Evolutionary conservation across 2,329 filamentous ascomycete genomes (phyloP), one percentile per base, ranked within the genome.

Genomic region (Talaromyces amestolkiae): DNA sequence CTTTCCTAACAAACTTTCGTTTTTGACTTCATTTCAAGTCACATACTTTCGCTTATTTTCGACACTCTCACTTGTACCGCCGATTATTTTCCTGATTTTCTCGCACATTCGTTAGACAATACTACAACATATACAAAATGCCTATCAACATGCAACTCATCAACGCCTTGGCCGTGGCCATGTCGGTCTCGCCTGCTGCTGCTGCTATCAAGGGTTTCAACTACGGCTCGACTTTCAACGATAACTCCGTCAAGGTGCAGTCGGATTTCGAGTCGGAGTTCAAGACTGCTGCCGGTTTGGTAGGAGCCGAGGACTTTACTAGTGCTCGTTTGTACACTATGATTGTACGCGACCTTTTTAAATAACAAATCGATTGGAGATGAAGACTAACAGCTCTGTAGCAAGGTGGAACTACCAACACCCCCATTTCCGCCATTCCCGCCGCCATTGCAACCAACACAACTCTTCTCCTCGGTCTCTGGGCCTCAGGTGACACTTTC

Each of bases 361-460:
- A 22, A 22, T 22, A 22, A 22, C 22, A 15, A 7, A 10, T 15
- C 2, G 8, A 24, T 49, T 47, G 11, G 19, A 13, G 43, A 22
- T 19, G 8, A 6, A 22, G 15, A 65, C 67, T 64, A 22, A 60
- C 62, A 37, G 15, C n/a, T 58, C 39, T 53, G 54, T 62, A 70
- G 71, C 75, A 74, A 70, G 75, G 71, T 62, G 88, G 86, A 69
- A 89, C 89, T 6, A 78, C 84, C 69, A 88, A 84, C 78, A 83
- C 83, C 35, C 84, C 87, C 71, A 92, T 90, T 73, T 82, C 85
- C 47, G 91, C 90, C 69, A 92, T 97, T 68, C 90, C 89, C 49
- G 93, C 93, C 51, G 93, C 92, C 72, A 92, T 96, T 78, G 85
- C 84, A 70, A 91, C 91, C 72, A 85, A 92, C 71, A 96, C 91